Base-by-base conservation (phyloP, 225 moss, liverwort and hornwort species). In the Pleurozium schreberi region DNA sequence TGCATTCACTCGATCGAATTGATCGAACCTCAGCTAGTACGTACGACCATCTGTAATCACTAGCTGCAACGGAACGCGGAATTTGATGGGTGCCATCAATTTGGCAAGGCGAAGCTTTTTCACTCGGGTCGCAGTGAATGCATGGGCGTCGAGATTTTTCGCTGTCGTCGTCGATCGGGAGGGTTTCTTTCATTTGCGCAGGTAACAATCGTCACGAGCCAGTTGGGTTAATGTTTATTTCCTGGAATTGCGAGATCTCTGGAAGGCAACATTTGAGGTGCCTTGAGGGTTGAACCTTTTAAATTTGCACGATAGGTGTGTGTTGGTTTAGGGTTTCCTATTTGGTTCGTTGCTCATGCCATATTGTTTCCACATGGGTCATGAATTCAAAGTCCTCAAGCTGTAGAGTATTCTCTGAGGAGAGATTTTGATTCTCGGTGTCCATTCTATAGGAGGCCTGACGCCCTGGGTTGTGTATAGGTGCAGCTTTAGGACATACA, bases 341-440 rank as follows among this genome's bases (percentile, higher is more conserved):
- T 77, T 83, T 76, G 83, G 86, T 75, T 85, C 43, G 76, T 47
- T 68, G 43, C 36, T 77, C 52, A 58, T 69, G 81, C 88, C 88
- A 27, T 34, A 80, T 75, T 50, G 86, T 89, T 86, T 59, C 36
- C 84, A 57, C 67, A 45, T 50, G 85, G 81, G 75, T 82, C 62
- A 68, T 80, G 85, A 33, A 58, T 43, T 85, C 7, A 4, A 42
- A 73, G 71, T 76, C 84, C 84, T 75, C 53, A 31, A 82, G 86
- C 65, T 93, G 87, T 93, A 91, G 89, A 88, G 78, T 89, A 93
- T 77, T 82, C 40, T 84, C 79, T 64, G 63, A 57, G 49, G 64
- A 23, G 85, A 68, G 82, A 59, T 58, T 49, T 74, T 21, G 64
- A 89, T 80, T 84, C 30, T 76, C 65, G 34, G 74, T 81, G 67